phyloP scores from a whole-genome alignment of 768 basidiomycete species.

The Boletus patriciae region DNA sequence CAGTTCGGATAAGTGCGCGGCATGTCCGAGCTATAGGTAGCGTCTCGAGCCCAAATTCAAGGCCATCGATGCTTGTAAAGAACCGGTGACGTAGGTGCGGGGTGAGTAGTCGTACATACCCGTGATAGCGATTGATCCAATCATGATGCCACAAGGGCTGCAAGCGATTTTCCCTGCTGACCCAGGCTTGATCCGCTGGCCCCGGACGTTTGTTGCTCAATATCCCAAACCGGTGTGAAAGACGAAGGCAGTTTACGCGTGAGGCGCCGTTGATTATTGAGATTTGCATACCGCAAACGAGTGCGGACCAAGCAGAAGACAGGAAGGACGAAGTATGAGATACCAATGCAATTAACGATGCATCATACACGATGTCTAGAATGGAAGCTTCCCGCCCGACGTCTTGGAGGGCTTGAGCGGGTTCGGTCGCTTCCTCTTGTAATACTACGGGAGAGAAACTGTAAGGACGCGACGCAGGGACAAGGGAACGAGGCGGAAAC shows the following conservation, averaged over 20 bases:
- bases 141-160: too few relatives aligned
- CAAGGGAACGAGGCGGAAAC: background rate
- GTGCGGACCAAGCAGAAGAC: background rate
- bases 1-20: too few relatives aligned
- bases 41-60: too few relatives aligned
- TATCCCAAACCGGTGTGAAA: background rate
- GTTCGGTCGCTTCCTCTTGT: slow-evolving; percentile 47
- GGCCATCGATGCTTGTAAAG: too few relatives aligned
- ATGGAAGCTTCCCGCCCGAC: slow-evolving; percentile 54
- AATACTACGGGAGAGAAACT: slow-evolving; percentile 13
- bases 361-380: slow-evolving; percentile 39
- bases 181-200: background rate
- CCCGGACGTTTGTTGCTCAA: background rate
- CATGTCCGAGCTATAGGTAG: too few relatives aligned
- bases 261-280: background rate
- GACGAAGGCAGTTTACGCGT: background rate
- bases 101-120: too few relatives aligned
- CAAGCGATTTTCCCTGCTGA: background rate
- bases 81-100: too few relatives aligned
- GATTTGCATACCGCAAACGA: background rate
- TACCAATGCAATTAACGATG: slow-evolving; percentile 2
- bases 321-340: background rate
- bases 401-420: slow-evolving; percentile 58
- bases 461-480: slow-evolving; percentile 1
- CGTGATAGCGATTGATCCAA: too few relatives aligned